Percentiles rank a stretch among this genome's conserved stretches.
Evolutionary conservation across 495 filamentous ascomycete species (phyloP).

Genomic region (Penicillium chermesinum): DNA sequence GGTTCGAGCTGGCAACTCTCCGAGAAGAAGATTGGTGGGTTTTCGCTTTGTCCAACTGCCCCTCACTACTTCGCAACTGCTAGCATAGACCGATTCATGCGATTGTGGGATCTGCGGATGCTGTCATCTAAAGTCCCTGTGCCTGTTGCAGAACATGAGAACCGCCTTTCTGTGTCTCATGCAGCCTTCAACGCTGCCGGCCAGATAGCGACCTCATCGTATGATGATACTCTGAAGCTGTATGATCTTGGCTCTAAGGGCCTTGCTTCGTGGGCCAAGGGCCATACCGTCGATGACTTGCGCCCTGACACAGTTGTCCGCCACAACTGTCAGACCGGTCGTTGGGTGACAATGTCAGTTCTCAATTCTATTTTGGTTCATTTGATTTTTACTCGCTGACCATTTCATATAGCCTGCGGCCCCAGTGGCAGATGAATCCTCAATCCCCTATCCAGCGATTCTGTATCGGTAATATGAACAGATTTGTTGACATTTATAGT

Average conservation of each 20-base stretch:
- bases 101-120: slow-evolving; percentile 90
- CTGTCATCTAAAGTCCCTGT: slow-evolving; percentile 57
- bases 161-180: slow-evolving; percentile 79
- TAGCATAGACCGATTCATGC: slow-evolving; percentile 81
- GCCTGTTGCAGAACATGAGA: slow-evolving; percentile 75
- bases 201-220: slow-evolving; percentile 83
- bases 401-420: slow-evolving; percentile 63
- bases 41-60: slow-evolving; percentile 70
- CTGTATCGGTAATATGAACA: slow-evolving; percentile 95
- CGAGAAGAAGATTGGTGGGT: slow-evolving; percentile 95
- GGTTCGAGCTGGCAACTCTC: slow-evolving; percentile 67
- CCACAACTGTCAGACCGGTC: slow-evolving; percentile 95
- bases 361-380: neutral
- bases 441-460: slow-evolving; percentile 74
- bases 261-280: slow-evolving; percentile 53
- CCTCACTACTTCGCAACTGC: slow-evolving; percentile 86
- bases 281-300: slow-evolving; percentile 58
- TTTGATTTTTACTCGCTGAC: neutral
- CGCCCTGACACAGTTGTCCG: slow-evolving; percentile 60
- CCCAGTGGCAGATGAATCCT: slow-evolving; percentile 85
- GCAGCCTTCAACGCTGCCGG: slow-evolving; percentile 80
- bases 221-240: slow-evolving; percentile 93
- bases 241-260: slow-evolving; percentile 67
- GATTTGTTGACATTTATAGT: slow-evolving; percentile 88
- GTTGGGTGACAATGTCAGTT: slow-evolving; percentile 66